Base-by-base conservation (phyloP, 73 alveolate species). In the Breviolum minutum region DNA sequence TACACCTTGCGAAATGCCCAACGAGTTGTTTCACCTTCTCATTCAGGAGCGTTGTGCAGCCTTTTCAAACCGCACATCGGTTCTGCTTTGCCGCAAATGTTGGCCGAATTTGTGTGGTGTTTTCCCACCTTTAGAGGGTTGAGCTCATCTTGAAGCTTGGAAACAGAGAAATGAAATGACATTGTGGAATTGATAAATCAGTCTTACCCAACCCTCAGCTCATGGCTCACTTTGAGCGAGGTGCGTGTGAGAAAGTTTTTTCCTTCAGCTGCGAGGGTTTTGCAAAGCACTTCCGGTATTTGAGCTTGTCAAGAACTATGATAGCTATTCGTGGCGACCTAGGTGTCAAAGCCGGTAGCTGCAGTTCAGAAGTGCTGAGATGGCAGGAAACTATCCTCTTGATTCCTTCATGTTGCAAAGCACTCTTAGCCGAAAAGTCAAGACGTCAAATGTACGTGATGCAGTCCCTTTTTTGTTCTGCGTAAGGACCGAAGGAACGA, bases 21-120 rank as follows among this genome's bases (percentile, higher is more conserved):
- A 81, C 16, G 5, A 22, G 10, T 16, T 30, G 90, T 81, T 20
- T 81, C 90, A 81, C 90, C 90, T 69, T 48, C 6, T 22, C 48
- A 30, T n/a, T 40, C 90, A 13, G 90, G 90, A 27, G 22, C 90
- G 90, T 70, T 22, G 90, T 40, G 16, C 70, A 8, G 8, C 71
- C 27, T 70, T 60, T 54, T 40, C 90, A 81, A 81, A 81, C 20
- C 71, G 19, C 22, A 20, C 71, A 22, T 32, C 22, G 90, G 19
- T 12, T 30, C 48, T 2, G 70, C 40, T 81, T 83, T 83, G 92
- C 92, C 92, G 92, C 92, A 83, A 83, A n/a, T 83, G 92, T 60
- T 60, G 92, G 92, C 92, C 92, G 92, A 83, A 83, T 83, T 83
- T 83, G 73, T 83, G 76, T 24, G 71, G 92, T 60, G 70, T 14